phyloP scores from a whole-genome alignment of 208 protist species.

The Novymonas esmeraldas region DNA sequence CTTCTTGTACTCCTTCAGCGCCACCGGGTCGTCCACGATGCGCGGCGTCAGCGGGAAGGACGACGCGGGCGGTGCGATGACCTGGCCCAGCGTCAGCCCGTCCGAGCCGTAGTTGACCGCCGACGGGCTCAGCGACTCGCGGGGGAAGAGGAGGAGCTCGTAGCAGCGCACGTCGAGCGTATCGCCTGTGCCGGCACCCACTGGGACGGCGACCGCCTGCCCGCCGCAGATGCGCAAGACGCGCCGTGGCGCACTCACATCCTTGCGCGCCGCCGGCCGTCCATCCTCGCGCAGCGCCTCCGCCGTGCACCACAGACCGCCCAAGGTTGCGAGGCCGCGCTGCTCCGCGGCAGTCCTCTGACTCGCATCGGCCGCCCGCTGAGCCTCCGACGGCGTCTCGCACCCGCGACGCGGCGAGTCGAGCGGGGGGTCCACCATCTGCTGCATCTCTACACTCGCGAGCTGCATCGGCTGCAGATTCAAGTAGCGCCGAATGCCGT shows the following conservation, averaged over 20 bases:
- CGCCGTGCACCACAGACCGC: constrained; percentile 77
- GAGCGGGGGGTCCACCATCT: constrained; percentile 33
- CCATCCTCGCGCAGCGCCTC: constrained; percentile 56
- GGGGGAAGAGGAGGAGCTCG: constrained; percentile 74
- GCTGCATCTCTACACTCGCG: constrained; percentile 49
- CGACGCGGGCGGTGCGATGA: constrained; percentile 57
- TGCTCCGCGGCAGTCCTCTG: constrained; percentile 17
- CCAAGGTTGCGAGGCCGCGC: constrained; percentile 53
- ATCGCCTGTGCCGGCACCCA: constrained; percentile 22
- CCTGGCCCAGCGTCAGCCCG: constrained; percentile 62
- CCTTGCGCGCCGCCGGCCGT: constrained; percentile 34
- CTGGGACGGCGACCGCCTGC: constrained; percentile 38
- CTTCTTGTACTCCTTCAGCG: constrained; percentile 69
- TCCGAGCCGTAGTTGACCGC: constrained; percentile 66
- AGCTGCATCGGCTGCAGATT: constrained; percentile 78
- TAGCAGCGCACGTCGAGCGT: constrained; percentile 68
- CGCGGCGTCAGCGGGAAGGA: constrained; percentile 75
- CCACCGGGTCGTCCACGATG: constrained; percentile 54
- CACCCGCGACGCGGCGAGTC: constrained; percentile 21
- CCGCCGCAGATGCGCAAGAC: constrained; percentile 85
- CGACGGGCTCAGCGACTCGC: constrained; percentile 49
- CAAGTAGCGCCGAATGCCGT: constrained; percentile 55
- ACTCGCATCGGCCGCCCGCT: neutral
- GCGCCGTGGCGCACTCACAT: constrained; percentile 46
- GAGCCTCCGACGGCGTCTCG: constrained; percentile 14